phyloP scores from a whole-genome alignment of 2,329 filamentous ascomycete genomes.

The Beauveria bassiana region DNA sequence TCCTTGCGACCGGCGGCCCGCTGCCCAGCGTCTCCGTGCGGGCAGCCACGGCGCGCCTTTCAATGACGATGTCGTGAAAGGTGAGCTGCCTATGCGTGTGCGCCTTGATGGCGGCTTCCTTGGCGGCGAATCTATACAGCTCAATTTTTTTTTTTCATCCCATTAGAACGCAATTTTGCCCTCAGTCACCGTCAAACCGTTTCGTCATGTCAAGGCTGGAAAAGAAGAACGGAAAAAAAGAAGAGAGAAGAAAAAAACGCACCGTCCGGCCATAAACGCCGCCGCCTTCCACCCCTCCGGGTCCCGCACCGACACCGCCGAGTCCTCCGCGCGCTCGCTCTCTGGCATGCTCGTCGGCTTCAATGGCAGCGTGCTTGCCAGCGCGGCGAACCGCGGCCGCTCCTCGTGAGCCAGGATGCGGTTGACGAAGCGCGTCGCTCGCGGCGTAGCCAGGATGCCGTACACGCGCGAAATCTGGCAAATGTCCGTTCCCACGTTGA shows the following conservation, averaged over 20 bases:
- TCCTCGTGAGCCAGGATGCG: constrained; percentile 40
- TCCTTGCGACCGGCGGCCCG: constrained; percentile 38
- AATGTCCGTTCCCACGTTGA: constrained; percentile 73
- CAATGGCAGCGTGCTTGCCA: constrained; percentile 1
- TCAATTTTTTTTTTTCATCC: no score
- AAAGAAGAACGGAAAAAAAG: neutral
- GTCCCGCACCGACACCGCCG: constrained; percentile 9
- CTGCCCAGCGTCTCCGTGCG: constrained; percentile 23
- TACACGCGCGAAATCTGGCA: constrained; percentile 61
- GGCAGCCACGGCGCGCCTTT: constrained; percentile 17
- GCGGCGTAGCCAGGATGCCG: constrained; percentile 41
- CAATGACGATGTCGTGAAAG: constrained; percentile 53
- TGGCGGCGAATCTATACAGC: constrained; percentile 55
- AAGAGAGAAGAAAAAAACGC: constrained; percentile 12
- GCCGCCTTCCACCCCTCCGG: constrained; percentile 30
- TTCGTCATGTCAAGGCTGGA: no score
- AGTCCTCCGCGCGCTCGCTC: constrained; percentile 22
- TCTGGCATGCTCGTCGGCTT: neutral
- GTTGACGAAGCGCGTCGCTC: constrained; percentile 36
- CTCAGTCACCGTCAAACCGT: no score
- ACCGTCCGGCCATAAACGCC: constrained; percentile 38
- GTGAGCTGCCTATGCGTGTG: constrained; percentile 50
- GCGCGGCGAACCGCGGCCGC: constrained; percentile 10
- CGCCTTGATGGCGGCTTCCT: constrained; percentile 69
- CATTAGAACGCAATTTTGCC: no score